Evolutionary conservation across 1,139 yeast genomes (phyloP).

Genomic region (Lodderomyces metapsilosis): DNA sequence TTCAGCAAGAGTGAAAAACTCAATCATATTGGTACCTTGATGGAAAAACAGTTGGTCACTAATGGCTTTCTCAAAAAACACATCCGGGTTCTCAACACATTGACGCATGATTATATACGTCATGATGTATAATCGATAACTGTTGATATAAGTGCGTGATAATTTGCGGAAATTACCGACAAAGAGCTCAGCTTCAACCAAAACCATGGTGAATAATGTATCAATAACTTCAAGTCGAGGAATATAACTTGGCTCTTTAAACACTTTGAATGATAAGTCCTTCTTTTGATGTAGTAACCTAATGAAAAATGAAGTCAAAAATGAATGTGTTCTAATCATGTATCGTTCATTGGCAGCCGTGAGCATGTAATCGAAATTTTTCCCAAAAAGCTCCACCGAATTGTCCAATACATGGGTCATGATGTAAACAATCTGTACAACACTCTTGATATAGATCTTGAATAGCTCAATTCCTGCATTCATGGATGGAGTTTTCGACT

Average conservation of each 20-base stretch:
- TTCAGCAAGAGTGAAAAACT: slow-evolving; percentile 37
- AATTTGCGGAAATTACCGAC: slow-evolving; percentile 44
- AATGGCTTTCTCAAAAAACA: slow-evolving; percentile 33
- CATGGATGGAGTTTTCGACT: slow-evolving; percentile 30
- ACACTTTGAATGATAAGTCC: slow-evolving; percentile 26
- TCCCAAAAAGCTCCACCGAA: slow-evolving; percentile 44
- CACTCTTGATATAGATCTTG: slow-evolving; percentile 43
- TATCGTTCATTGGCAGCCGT: slow-evolving; percentile 42
- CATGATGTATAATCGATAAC: slow-evolving; percentile 44
- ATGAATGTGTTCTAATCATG: slow-evolving; percentile 45
- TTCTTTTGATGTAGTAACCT: slow-evolving; percentile 43
- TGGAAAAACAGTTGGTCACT: slow-evolving; percentile 31
- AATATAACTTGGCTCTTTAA: slow-evolving; percentile 21
- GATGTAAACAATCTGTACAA: slow-evolving; percentile 44
- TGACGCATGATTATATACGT: slow-evolving; percentile 43
- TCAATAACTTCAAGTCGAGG: slow-evolving; percentile 37
- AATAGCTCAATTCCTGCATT: slow-evolving; percentile 45
- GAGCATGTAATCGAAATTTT: slow-evolving; percentile 38
- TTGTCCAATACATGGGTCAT: slow-evolving; percentile 47
- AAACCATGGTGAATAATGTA: slow-evolving; percentile 32
- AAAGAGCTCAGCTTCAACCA: slow-evolving; percentile 44
- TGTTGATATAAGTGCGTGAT: slow-evolving; percentile 39
- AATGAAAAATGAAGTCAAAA: slow-evolving; percentile 41
- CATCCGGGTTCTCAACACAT: slow-evolving; percentile 43
- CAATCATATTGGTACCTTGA: slow-evolving; percentile 42